phyloP scores from a whole-genome alignment of 345 rosid genomes.

The Gossypium bickii region DNA sequence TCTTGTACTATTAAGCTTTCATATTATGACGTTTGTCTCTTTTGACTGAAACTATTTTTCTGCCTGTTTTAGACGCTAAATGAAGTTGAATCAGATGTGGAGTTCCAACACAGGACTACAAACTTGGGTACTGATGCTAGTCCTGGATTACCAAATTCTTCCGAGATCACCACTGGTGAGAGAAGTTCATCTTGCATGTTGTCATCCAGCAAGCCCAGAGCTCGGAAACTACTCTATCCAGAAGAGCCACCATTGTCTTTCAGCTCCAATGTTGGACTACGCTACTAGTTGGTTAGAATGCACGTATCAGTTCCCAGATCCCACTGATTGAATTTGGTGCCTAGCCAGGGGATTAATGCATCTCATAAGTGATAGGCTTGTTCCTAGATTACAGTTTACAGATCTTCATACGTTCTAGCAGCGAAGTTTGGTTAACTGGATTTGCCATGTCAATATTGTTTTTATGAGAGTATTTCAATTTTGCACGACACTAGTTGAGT shows the following conservation, averaged over 20 bases:
- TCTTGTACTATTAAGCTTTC: neutral
- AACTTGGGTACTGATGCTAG: neutral
- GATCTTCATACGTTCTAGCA: neutral
- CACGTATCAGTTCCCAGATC: neutral
- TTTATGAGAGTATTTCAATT: neutral
- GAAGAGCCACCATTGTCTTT: constrained; percentile 8
- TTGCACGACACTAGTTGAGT: neutral
- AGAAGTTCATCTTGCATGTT: neutral
- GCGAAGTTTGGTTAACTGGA: neutral
- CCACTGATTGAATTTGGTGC: neutral
- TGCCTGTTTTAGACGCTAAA: constrained; percentile 22
- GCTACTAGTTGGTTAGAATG: neutral
- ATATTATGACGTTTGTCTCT: neutral
- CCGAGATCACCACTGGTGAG: neutral
- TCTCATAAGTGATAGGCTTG: neutral
- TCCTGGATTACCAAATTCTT: constrained; percentile 12
- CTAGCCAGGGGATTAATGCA: neutral
- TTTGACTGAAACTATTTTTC: neutral
- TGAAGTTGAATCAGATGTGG: constrained; percentile 29
- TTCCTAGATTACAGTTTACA: neutral
- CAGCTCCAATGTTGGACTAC: constrained; percentile 1
- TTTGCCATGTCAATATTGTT: neutral
- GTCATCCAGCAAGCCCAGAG: constrained; percentile 3
- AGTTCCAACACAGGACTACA: constrained; percentile 9
- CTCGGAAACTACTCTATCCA: constrained; percentile 7